Evolutionary conservation across 2,329 filamentous ascomycete genomes (phyloP).

Genomic region (Myotisia sp.): DNA sequence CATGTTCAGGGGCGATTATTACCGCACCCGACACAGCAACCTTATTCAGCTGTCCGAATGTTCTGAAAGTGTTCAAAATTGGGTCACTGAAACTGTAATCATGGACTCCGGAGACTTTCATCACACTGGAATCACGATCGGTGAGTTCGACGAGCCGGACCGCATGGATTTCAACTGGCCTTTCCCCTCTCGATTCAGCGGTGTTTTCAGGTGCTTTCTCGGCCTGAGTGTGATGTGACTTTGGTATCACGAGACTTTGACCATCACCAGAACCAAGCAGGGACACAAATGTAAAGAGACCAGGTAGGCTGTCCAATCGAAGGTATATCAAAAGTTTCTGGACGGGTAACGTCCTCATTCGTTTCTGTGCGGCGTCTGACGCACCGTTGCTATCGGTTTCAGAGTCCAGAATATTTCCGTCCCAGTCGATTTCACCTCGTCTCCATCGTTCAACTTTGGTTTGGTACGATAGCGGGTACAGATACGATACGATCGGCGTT

Average conservation of each 20-base stretch:
- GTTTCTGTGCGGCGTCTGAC: constrained; percentile 32
- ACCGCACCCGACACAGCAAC: constrained; percentile 71
- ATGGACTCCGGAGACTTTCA: constrained; percentile 75
- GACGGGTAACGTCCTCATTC: constrained; percentile 39
- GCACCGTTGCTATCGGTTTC: constrained; percentile 32
- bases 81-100: constrained; percentile 62
- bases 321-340: constrained; percentile 64
- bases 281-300: constrained; percentile 67
- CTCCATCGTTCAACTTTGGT: constrained; percentile 61
- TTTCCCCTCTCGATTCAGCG: constrained; percentile 12
- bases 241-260: constrained; percentile 19
- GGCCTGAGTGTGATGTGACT: constrained; percentile 22
- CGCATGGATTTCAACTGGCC: constrained; percentile 59
- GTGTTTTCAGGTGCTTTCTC: constrained; percentile 12
- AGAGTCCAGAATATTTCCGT: constrained; percentile 40
- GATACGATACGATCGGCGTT: constrained; percentile 55
- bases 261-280: constrained; percentile 50
- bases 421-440: constrained; percentile 83
- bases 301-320: constrained; percentile 69
- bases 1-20: constrained; percentile 60
- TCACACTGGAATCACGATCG: constrained; percentile 86
- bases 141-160: constrained; percentile 77
- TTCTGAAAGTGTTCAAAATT: constrained; percentile 79
- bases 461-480: constrained; percentile 69
- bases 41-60: constrained; percentile 72